These are phyloP conservation scores for Neurospora hispaniola DNA, from an alignment of 495 filamentous ascomycete species.

Conservation along the genomic window DNA sequence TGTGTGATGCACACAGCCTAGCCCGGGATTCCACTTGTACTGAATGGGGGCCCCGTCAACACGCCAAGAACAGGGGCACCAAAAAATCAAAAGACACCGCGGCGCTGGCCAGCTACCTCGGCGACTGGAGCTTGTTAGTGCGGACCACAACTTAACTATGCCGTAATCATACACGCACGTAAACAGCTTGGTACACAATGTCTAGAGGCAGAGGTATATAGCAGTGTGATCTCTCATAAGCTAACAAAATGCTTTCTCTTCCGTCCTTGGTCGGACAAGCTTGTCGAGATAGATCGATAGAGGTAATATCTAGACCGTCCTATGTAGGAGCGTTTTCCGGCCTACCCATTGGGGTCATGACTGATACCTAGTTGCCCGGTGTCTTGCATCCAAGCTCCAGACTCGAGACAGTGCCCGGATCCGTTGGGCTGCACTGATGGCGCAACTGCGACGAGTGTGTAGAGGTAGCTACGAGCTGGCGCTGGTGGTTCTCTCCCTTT, in stretches of 20 bases:
- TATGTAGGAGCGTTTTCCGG: neutral
- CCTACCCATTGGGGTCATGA: neutral
- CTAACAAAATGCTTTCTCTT: neutral
- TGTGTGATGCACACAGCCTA: neutral
- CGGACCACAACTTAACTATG: neutral
- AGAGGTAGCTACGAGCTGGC: neutral
- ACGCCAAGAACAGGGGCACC: neutral
- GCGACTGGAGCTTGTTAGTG: neutral
- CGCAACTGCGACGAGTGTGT: neutral
- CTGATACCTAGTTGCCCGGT: neutral
- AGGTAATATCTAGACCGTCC: neutral
- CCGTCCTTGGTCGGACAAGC: neutral
- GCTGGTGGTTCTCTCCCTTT: neutral
- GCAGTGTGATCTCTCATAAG: neutral
- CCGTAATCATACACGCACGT: neutral
- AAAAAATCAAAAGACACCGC: neutral
- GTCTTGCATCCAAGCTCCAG: neutral
- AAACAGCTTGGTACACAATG: neutral
- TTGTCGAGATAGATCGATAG: neutral
- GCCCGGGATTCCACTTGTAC: neutral
- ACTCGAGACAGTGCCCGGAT: neutral
- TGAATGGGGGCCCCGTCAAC: neutral
- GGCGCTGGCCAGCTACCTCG: neutral
- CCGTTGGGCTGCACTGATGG: neutral
- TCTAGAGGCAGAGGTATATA: neutral